phyloP scores from a whole-genome alignment of 2,329 filamentous ascomycete genomes.

The Hortaea werneckii region DNA sequence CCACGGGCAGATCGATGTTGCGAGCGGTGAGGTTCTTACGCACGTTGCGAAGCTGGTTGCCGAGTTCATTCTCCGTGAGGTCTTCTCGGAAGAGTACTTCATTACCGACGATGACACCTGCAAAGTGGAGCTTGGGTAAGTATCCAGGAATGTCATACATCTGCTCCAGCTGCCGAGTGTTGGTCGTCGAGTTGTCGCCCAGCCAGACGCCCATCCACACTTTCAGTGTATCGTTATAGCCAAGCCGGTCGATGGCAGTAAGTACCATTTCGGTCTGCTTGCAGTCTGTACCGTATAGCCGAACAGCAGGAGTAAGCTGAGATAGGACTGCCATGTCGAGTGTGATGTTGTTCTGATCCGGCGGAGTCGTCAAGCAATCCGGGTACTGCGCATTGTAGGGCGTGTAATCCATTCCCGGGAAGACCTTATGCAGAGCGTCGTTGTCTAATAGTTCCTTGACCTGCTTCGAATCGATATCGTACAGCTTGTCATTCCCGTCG shows the following conservation, averaged over 20 bases:
- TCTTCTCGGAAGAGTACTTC: constrained; percentile 54
- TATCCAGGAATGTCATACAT: constrained; percentile 79
- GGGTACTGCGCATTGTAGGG: constrained; percentile 86
- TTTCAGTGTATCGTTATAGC: constrained; percentile 63
- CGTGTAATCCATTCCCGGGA: constrained; percentile 92
- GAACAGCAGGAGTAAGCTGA: constrained; percentile 77
- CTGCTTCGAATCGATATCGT: constrained; percentile 58
- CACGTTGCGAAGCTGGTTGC: constrained; percentile 55
- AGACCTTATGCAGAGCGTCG: constrained; percentile 75
- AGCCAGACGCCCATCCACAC: constrained; percentile 95
- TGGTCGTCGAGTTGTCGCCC: constrained; percentile 73
- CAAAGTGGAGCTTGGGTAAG: constrained; percentile 46
- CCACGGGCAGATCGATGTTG: constrained; percentile 62
- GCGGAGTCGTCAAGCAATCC: constrained; percentile 61
- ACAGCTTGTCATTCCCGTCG: constrained; percentile 43
- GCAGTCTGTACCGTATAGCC: constrained; percentile 91
- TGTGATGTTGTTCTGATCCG: constrained; percentile 90
- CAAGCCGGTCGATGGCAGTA: constrained; percentile 65
- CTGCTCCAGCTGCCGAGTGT: constrained; percentile 66
- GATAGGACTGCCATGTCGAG: constrained; percentile 82
- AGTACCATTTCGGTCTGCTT: constrained; percentile 94
- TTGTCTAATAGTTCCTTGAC: constrained; percentile 79
- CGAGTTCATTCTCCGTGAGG: constrained; percentile 55
- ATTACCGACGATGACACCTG: constrained; percentile 54
- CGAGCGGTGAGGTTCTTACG: constrained; percentile 60